phyloP scores from a whole-genome alignment of 805 yeast genomes.

The Ogataea philodendri region DNA sequence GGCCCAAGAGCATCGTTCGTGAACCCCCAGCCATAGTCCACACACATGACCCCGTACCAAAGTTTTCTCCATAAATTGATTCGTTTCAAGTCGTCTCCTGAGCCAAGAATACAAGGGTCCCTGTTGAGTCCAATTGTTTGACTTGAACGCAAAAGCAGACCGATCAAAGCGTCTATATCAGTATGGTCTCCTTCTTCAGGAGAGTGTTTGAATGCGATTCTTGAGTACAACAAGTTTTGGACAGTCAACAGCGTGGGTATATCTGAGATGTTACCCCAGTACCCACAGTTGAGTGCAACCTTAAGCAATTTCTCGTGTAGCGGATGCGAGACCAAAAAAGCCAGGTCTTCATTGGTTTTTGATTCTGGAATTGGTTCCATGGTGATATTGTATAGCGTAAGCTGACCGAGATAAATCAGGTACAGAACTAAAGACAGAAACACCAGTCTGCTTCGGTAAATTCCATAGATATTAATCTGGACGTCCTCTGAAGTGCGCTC shows the following conservation, averaged over 20 bases:
- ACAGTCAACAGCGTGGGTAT: constrained; percentile 39
- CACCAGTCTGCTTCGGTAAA: constrained; percentile 41
- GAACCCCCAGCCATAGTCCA: constrained; percentile 43
- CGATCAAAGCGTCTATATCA: constrained; percentile 39
- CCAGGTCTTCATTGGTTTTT: constrained; percentile 27
- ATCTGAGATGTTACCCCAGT: constrained; percentile 41
- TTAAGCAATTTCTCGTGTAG: constrained; percentile 38
- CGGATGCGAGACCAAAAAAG: constrained; percentile 39
- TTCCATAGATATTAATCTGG: constrained; percentile 33
- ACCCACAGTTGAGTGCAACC: constrained; percentile 39
- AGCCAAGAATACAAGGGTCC: constrained; percentile 39
- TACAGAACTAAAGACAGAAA: constrained; percentile 40
- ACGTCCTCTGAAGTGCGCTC: constrained; percentile 30
- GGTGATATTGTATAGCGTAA: constrained; percentile 34
- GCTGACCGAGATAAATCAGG: constrained; percentile 41
- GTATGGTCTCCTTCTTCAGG: constrained; percentile 48
- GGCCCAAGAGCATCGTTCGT: constrained; percentile 30
- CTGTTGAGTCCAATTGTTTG: constrained; percentile 45
- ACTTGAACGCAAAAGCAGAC: constrained; percentile 43
- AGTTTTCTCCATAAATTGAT: constrained; percentile 56
- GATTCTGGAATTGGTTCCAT: constrained; percentile 30
- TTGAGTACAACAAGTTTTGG: constrained; percentile 42
- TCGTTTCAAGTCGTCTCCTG: constrained; percentile 21
- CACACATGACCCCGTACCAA: constrained; percentile 48
- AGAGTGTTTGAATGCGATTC: constrained; percentile 40